phyloP scores from a whole-genome alignment of 345 rosid species.

The Trapa incisa region DNA sequence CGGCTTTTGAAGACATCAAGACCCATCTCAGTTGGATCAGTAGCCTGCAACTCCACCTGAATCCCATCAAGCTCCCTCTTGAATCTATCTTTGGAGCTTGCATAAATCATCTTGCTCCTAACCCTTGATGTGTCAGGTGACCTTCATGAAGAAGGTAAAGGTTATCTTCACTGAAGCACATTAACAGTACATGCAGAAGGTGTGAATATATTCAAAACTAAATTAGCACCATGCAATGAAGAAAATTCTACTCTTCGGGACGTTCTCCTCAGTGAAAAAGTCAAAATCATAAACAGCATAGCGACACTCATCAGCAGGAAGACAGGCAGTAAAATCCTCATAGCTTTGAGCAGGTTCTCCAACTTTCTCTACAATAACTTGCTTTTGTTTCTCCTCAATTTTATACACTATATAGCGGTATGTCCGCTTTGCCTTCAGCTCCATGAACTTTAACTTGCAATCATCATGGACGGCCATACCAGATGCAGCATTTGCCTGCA shows the following conservation, averaged over 20 bases:
- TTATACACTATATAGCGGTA: slow-evolving; percentile 42
- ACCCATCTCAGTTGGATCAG: slow-evolving; percentile 46
- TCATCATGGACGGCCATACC: slow-evolving; percentile 66
- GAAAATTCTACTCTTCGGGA: slow-evolving; percentile 48
- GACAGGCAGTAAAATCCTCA: slow-evolving; percentile 39
- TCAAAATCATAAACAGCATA: slow-evolving; percentile 55
- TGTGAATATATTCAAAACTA: background rate
- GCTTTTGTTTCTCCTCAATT: slow-evolving; percentile 52
- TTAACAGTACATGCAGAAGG: background rate
- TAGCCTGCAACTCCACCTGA: slow-evolving; percentile 15
- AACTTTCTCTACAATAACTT: slow-evolving; percentile 47
- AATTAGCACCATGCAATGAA: slow-evolving; percentile 42
- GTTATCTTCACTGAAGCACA: background rate
- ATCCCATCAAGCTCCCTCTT: slow-evolving; percentile 9
- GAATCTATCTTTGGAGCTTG: slow-evolving; percentile 32
- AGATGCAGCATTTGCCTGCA: slow-evolving; percentile 49
- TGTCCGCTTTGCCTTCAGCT: slow-evolving; percentile 50
- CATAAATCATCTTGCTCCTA: slow-evolving; percentile 56
- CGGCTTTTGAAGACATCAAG: slow-evolving; percentile 51
- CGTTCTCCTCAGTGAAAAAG: slow-evolving; percentile 38
- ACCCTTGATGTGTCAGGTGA: slow-evolving; percentile 42
- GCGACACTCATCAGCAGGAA: slow-evolving; percentile 56
- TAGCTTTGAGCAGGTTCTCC: slow-evolving; percentile 40
- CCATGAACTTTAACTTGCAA: slow-evolving; percentile 50
- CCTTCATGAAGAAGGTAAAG: slow-evolving; percentile 13